Percentiles rank a stretch among this genome's conserved stretches.
Conservation (phyloP, 2,329 filamentous ascomycete genomes). For the Botrytis tulipae region DNA sequence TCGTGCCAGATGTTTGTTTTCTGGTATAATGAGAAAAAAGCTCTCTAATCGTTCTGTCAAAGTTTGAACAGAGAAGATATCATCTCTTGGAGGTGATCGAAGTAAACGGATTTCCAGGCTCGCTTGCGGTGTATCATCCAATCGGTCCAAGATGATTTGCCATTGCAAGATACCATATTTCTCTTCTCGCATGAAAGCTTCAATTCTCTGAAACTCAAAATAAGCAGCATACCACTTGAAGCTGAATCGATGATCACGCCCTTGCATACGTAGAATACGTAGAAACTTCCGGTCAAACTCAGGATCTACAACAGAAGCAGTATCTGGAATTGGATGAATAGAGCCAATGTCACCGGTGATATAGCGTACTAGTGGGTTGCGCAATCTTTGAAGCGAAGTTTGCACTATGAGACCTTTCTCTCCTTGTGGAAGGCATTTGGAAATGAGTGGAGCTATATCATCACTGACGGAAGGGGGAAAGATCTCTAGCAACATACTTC, state of each 20-base stretch:
- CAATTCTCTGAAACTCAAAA: constrained; percentile 5
- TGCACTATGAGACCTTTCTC: not conserved
- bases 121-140: not conserved
- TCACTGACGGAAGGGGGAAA: not conserved
- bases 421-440: not conserved
- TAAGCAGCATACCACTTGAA: constrained; percentile 11
- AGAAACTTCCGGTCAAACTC: not conserved
- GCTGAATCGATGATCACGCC: constrained; percentile 3
- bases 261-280: not conserved
- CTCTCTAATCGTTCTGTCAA: not conserved
- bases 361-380: constrained; percentile 7
- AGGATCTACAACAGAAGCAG: not conserved
- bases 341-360: constrained; percentile 4
- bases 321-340: not conserved
- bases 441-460: not conserved
- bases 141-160: constrained; percentile 2
- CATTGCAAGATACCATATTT: constrained; percentile 3
- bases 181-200: not conserved
- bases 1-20: not conserved
- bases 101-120: constrained; percentile 3
- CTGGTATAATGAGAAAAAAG: not conserved
- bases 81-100: not conserved
- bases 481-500: constrained; percentile 5
- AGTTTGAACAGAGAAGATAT: not conserved
- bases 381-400: constrained; percentile 8